phyloP scores from a whole-genome alignment of 805 yeast genomes.

The Wickerhamiella galacta region DNA sequence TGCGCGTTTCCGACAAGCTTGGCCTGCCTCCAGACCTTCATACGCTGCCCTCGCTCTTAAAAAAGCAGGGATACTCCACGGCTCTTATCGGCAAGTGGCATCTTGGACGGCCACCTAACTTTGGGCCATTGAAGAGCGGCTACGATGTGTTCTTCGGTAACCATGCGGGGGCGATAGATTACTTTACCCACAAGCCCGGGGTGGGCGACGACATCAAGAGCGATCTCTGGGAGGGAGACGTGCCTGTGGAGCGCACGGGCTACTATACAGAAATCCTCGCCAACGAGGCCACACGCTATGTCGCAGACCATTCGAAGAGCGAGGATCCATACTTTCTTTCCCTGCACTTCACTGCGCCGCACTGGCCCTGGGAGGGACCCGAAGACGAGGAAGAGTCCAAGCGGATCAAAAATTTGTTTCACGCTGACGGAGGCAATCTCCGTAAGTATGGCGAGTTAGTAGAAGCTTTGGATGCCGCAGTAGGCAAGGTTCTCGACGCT shows the following conservation, averaged over 20 bases:
- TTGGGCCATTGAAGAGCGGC: slow-evolving; percentile 13
- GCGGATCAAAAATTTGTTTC: slow-evolving; percentile 32
- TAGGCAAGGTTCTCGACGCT: slow-evolving; percentile 32
- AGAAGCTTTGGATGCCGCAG: slow-evolving; percentile 33
- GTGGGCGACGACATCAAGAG: slow-evolving; percentile 4
- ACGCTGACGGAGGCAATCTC: slow-evolving; percentile 34
- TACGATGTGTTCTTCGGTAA: slow-evolving; percentile 15
- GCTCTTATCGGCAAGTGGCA: slow-evolving; percentile 48
- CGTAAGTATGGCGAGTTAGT: slow-evolving; percentile 49
- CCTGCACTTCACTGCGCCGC: slow-evolving; percentile 47
- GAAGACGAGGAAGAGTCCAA: slow-evolving; percentile 25
- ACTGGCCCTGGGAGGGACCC: slow-evolving; percentile 53
- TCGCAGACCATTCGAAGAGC: slow-evolving; percentile 23
- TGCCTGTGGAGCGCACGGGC: slow-evolving; percentile 13
- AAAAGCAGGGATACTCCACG: slow-evolving; percentile 34
- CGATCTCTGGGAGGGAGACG: slow-evolving; percentile 13
- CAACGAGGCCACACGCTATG: slow-evolving; percentile 23
- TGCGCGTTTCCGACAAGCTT: slow-evolving; percentile 5
- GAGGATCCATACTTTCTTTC: slow-evolving; percentile 39
- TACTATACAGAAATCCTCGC: slow-evolving; percentile 15
- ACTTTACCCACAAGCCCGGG: slow-evolving; percentile 10
- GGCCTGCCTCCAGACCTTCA: slow-evolving; percentile 10
- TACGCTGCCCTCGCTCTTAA: slow-evolving; percentile 31
- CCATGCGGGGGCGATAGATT: slow-evolving; percentile 14
- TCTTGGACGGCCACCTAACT: slow-evolving; percentile 31